Base-by-base conservation (phyloP, 306 rosid genomes). In the Vachellia collinsii region DNA sequence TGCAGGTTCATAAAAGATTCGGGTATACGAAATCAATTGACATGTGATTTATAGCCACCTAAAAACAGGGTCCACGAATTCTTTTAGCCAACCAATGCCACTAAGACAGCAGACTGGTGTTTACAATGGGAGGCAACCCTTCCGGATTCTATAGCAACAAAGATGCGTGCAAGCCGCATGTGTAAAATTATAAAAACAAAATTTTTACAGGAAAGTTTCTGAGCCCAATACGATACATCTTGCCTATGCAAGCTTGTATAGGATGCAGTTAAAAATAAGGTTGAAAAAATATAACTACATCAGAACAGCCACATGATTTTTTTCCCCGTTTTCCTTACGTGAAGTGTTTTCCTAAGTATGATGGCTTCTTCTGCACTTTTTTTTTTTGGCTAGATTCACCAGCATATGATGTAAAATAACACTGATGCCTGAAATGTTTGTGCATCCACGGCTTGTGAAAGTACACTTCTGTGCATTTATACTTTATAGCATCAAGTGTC, bases 141-240 rank as follows among this genome's bases (percentile, higher is more conserved):
- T 74, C 74, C 39, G 66, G 79, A 50, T 50, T 80, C 72, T 37
- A 20, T 48, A 38, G 48, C 37, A 73, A 46, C 20, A 74, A 20
- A 54, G 29, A 11, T 20, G 25, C 20, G 34, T 9, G 25, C 64
- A 8, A n/a, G 62, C 29, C n/a, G 25, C 25, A 54, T 4, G 17
- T 13, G 56, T 50, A 50, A 50, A 16, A 50, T 4, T n/a, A 29
- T 29, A 29, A 29, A 29, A 29, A 29, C 34, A 29, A 29, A 29
- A 29, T 29, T 29, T 29, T 29, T 29, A 29, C 34, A 29, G 34
- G 34, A 2, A 29, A 29, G 34, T 29, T 29, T 29, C 34, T 29
- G 34, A 29, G 34, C 34, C 34, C 34, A 29, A 29, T 29, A 29
- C 1, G 34, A 29, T 29, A 29, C 34, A 29, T 29, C 8, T 11